phyloP scores from a whole-genome alignment of 2,329 filamentous ascomycete species.

The Didymella pomorum region DNA sequence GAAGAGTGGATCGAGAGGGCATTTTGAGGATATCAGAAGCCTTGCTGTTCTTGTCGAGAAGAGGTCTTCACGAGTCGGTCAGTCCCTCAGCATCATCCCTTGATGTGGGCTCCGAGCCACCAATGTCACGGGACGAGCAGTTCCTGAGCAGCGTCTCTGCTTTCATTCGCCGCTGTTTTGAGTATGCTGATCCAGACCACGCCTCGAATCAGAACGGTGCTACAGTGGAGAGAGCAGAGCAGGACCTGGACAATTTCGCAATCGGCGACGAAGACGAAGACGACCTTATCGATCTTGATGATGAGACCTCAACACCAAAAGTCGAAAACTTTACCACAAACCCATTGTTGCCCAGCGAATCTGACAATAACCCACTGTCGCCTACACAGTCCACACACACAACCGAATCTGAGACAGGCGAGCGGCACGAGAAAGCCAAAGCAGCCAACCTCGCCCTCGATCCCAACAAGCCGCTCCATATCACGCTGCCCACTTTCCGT shows the following conservation, averaged over 20 bases:
- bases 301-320: slow-evolving; percentile 48
- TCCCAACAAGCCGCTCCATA: slow-evolving; percentile 90
- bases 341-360: slow-evolving; percentile 33
- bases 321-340: slow-evolving; percentile 37
- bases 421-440: slow-evolving; percentile 64
- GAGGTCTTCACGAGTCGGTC: slow-evolving; percentile 80
- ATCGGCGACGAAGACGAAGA: slow-evolving; percentile 76
- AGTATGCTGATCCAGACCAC: slow-evolving; percentile 94
- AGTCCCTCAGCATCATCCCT: slow-evolving; percentile 69
- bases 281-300: slow-evolving; percentile 66
- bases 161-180: slow-evolving; percentile 95
- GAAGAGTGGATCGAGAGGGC: slow-evolving; percentile 91
- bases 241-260: slow-evolving; percentile 67
- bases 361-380: slow-evolving; percentile 40
- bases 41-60: slow-evolving; percentile 86
- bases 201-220: slow-evolving; percentile 61
- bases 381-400: slow-evolving; percentile 36
- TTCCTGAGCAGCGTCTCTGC: slow-evolving; percentile 93
- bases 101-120: slow-evolving; percentile 55
- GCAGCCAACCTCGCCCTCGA: slow-evolving; percentile 90
- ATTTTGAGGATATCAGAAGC: slow-evolving; percentile 95
- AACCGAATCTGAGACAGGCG: slow-evolving; percentile 36
- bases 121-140: slow-evolving; percentile 75
- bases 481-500: slow-evolving; percentile 95
- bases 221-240: slow-evolving; percentile 38